Percentiles rank a stretch among this genome's conserved stretches.
Evolutionary conservation across 2,329 filamentous ascomycete species (phyloP).

Genomic region (Monosporascus ibericus): DNA sequence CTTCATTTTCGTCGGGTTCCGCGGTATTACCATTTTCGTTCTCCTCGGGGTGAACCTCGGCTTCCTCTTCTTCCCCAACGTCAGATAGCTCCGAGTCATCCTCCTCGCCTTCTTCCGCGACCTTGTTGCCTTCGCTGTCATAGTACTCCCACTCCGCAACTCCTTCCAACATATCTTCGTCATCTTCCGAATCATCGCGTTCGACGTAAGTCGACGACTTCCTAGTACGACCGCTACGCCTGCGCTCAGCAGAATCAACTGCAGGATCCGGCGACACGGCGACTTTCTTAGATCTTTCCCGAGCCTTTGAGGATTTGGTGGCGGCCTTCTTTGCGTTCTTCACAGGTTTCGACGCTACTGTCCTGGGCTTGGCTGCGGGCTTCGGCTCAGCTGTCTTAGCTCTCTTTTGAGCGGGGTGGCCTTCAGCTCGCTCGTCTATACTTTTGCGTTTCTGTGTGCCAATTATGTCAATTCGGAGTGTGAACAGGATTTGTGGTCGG

Average conservation of each 20-base stretch:
- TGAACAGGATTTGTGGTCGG: neutral
- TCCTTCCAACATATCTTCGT: conserved; percentile 56
- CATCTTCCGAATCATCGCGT: conserved; percentile 51
- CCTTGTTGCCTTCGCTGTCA: conserved; percentile 29
- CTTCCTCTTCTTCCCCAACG: conserved; percentile 16
- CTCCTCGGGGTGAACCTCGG: conserved; percentile 1
- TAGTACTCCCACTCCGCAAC: conserved; percentile 54
- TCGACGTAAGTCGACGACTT: conserved; percentile 47
- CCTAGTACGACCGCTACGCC: conserved; percentile 49
- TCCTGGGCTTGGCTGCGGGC: conserved; percentile 23
- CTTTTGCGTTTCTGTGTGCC: conserved; percentile 50
- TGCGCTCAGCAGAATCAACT: conserved; percentile 38
- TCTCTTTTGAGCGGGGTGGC: conserved; percentile 37
- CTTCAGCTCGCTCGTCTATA: conserved; percentile 41
- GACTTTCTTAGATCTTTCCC: conserved; percentile 23
- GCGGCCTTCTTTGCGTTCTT: conserved; percentile 21
- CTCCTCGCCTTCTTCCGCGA: conserved; percentile 20
- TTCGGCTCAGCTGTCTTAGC: conserved; percentile 27
- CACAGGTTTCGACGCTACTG: conserved; percentile 26
- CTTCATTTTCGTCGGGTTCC: neutral
- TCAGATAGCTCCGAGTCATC: conserved; percentile 17
- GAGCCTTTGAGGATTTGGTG: conserved; percentile 17
- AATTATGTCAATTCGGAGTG: conserved; percentile 19
- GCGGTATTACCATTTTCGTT: conserved; percentile 1
- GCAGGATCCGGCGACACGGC: conserved; percentile 23